These are phyloP conservation scores for Grosmannia clavigera DNA, from an alignment of 2,329 filamentous ascomycete genomes.

Conservation along the genomic window DNA sequence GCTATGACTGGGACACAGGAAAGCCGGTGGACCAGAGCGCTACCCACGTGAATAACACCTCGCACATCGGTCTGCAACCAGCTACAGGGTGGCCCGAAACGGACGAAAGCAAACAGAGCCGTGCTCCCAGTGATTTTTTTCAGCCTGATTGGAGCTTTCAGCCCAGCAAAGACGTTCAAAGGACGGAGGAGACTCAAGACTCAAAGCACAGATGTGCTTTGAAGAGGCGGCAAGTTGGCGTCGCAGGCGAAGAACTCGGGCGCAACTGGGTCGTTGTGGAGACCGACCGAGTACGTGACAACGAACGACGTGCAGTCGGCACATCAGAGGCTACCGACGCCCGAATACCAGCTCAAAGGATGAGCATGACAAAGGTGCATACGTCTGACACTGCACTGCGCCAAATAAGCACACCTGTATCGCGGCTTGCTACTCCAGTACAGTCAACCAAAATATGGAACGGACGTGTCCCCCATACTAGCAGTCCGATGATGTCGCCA, in stretches of 20 bases:
- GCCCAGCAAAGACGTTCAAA: neutral
- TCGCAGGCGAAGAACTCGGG: slow-evolving; percentile 42
- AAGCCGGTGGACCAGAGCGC: neutral
- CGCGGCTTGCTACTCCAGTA: slow-evolving; percentile 19
- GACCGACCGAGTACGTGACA: slow-evolving; percentile 15
- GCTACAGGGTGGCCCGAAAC: neutral
- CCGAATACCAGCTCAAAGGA: slow-evolving; percentile 6
- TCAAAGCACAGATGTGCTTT: slow-evolving; percentile 21
- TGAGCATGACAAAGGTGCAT: slow-evolving; percentile 7
- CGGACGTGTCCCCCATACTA: slow-evolving; percentile 30
- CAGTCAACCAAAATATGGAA: slow-evolving; percentile 2
- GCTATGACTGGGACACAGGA: slow-evolving; percentile 37
- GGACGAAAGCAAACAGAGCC: neutral
- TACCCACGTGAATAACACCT: neutral
- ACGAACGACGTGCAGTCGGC: slow-evolving; percentile 4
- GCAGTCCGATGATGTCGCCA: slow-evolving; percentile 28
- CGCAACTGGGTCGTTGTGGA: slow-evolving; percentile 62
- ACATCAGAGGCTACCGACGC: neutral
- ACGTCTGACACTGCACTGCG: slow-evolving; percentile 23
- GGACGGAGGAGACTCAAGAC: neutral
- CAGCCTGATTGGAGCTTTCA: neutral
- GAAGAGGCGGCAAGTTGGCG: slow-evolving; percentile 43
- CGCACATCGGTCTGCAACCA: neutral
- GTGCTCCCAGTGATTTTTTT: neutral
- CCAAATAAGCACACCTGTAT: slow-evolving; percentile 32